Percentiles rank a stretch among this genome's conserved stretches.
Conservation (phyloP, 1,284 basidiomycete species). For the Ceratorhiza oryzae-sativae region DNA sequence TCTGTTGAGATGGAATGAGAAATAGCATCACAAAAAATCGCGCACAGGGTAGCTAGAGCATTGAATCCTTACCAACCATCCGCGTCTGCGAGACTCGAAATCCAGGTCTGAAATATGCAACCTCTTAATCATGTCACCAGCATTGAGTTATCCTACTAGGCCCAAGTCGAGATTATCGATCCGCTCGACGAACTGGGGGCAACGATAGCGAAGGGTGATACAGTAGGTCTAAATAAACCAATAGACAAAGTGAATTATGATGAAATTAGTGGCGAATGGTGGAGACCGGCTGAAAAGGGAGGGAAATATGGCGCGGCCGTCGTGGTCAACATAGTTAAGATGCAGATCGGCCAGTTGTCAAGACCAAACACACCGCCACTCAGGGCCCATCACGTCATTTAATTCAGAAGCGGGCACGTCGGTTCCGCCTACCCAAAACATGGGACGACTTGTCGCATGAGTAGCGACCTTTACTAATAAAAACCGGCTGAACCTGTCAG, state of each 20-base stretch:
- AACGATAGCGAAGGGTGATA: too few species aligned
- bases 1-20: neutral
- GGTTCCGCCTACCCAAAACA: neutral
- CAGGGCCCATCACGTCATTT: neutral
- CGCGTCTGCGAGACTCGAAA: neutral
- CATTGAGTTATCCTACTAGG: neutral
- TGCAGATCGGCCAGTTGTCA: neutral
- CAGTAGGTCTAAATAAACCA: too few species aligned
- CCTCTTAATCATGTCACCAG: neutral
- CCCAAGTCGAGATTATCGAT: too few species aligned
- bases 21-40: neutral
- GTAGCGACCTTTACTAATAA: neutral
- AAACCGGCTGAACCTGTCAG: neutral
- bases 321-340: neutral
- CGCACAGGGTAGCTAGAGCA: too few species aligned
- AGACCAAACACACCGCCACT: conserved; percentile 3
- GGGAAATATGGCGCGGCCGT: neutral
- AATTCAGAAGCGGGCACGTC: conserved; percentile 2
- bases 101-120: neutral
- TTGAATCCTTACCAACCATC: neutral
- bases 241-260: too few species aligned
- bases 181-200: too few species aligned
- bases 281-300: too few species aligned
- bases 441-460: neutral
- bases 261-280: too few species aligned